Evolutionary conservation across 805 yeast species (phyloP).

Genomic region (Starmerella sp.): DNA sequence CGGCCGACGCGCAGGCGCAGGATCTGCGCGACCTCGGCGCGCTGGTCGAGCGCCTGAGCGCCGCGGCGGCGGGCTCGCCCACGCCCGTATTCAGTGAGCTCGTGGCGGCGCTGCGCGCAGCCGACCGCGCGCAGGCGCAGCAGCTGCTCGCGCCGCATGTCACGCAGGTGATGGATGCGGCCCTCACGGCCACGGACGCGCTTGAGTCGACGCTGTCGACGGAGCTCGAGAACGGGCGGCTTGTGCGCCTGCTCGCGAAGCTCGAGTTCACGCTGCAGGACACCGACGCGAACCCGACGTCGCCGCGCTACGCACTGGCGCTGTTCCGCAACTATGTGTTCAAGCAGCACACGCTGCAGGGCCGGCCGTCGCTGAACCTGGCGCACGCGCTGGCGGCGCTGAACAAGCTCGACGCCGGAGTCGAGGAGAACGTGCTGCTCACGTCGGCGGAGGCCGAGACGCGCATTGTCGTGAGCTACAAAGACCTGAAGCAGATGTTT

Average conservation of each 20-base stretch:
- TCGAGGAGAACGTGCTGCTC: constrained; percentile 68
- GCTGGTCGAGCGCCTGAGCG: constrained; percentile 46
- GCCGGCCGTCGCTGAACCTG: constrained; percentile 68
- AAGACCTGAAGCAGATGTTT: constrained; percentile 59
- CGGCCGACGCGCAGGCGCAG: constrained; percentile 34
- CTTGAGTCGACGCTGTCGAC: constrained; percentile 37
- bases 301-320: constrained; percentile 59
- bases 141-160: constrained; percentile 23
- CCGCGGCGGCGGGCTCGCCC: constrained; percentile 3
- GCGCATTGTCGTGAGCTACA: constrained; percentile 74
- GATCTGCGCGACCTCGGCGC: constrained; percentile 54
- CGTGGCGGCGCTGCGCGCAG: constrained; percentile 18
- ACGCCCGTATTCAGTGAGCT: constrained; percentile 21
- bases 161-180: constrained; percentile 20
- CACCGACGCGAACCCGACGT: constrained; percentile 60
- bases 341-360: constrained; percentile 68
- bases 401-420: constrained; percentile 87
- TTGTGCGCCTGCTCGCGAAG: constrained; percentile 73
- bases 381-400: constrained; percentile 67
- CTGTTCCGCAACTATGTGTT: constrained; percentile 77
- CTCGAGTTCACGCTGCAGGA: constrained; percentile 66
- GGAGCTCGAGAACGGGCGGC: constrained; percentile 80
- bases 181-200: constrained; percentile 23
- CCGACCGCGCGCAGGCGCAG: constrained; percentile 14
- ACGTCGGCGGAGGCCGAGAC: constrained; percentile 77